A percentile compares a stretch with the other conserved stretches of the same genome.
Evolutionary conservation across 2,329 filamentous ascomycete genomes (phyloP).

Genomic region (Trichoderma gracile): DNA sequence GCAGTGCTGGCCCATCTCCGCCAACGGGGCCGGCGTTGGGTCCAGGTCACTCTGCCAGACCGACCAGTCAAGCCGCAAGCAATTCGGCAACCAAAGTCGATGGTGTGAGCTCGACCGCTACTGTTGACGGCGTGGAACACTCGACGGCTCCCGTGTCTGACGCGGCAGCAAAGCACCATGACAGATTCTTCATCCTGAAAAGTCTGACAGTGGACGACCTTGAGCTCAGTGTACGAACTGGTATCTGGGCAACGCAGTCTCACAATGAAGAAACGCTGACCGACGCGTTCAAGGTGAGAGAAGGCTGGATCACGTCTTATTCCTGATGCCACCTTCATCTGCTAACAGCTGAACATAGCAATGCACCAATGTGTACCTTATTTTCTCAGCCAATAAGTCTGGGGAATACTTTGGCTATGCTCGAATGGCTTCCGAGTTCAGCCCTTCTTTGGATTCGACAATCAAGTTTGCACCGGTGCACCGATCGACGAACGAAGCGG

Average conservation of each 20-base stretch:
- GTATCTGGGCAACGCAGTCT: conserved; percentile 90
- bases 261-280: conserved; percentile 89
- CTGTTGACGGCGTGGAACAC: background rate
- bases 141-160: background rate
- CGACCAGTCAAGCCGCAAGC: conserved; percentile 28
- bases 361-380: conserved; percentile 81
- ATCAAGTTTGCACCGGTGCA: conserved; percentile 69
- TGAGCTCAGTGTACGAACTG: conserved; percentile 81
- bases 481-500: conserved; percentile 59
- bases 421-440: conserved; percentile 82
- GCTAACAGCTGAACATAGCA: conserved; percentile 50
- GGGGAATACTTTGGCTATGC: conserved; percentile 97
- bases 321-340: background rate
- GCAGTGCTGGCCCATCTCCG: conserved; percentile 49
- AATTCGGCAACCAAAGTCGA: conserved; percentile 7
- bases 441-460: conserved; percentile 69
- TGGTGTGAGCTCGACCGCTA: background rate
- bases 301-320: background rate
- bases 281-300: conserved; percentile 73
- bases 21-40: conserved; percentile 57
- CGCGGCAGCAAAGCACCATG: conserved; percentile 45
- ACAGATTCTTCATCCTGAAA: conserved; percentile 90
- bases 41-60: conserved; percentile 31
- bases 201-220: conserved; percentile 89
- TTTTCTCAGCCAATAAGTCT: conserved; percentile 97